Base-by-base conservation (phyloP, 257 asterid genomes). In the Asclepias syriaca region DNA sequence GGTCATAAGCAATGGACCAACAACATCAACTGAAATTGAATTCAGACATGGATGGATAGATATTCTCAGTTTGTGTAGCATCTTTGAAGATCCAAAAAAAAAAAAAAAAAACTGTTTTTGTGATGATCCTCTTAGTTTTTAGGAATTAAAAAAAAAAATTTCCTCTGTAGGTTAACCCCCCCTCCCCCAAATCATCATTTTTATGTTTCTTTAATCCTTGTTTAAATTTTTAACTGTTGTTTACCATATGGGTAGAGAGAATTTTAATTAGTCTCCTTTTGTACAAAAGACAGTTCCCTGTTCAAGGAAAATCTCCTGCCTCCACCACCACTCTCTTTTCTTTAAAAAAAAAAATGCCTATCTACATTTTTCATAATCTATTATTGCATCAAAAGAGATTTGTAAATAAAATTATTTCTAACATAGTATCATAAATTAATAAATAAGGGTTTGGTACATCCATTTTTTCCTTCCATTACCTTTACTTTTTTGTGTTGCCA, bases 1-100 rank as follows among this genome's bases (percentile, higher is more conserved):
- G 92, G 91, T 6, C 89, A 81, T 16, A 86, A 79, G 79, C 94
- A 86, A 77, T 93, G 98, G 98, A 83, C 58, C 77, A 77, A 72
- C 77, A 77, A 72, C 79, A 72, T 70, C 61, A 84, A 84, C 48
- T 84, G 83, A 83, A 43, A 43, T 43, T 8, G 48, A 43, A 6
- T 43, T 7, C 64, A 68, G 4, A 57, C 39, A 50, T 16, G 48
- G 48, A 27, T 34, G 39, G 39, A 34, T 34, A 3, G 56, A 68
- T 4, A 50, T 39, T 50, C 32, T 13, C 29, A 60, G 54, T 48
- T 50, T 43, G 9, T 43, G 11, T 72, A 19, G 64, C 61, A 34
- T 46, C 43, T 53, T 64, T 61, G 56, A 66, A 74, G 54, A 57
- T 63, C 51, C 71, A 16, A 6, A 48, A 48, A 19, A 54, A 55